Percentiles rank a stretch among this genome's conserved stretches.
These are phyloP conservation scores for Glycine soja DNA, from an alignment of 306 rosid species.

Conservation along the genomic window DNA sequence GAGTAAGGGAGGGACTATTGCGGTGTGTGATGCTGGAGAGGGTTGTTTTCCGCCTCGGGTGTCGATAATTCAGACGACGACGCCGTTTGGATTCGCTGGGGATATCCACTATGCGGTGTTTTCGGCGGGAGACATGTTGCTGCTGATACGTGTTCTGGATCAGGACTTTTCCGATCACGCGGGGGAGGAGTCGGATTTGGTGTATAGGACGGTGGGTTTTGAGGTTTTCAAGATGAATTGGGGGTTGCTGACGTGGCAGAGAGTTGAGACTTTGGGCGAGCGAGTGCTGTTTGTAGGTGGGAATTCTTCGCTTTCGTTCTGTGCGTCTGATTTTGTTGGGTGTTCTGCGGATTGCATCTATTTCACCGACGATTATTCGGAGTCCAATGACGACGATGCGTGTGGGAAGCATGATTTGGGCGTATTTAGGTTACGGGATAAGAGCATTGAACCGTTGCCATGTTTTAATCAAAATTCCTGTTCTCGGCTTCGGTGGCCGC, in stretches of 20 bases:
- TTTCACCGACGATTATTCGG: conserved; percentile 55
- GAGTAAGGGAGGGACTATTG: no score
- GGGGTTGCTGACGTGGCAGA: background rate
- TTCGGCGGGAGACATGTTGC: conserved; percentile 55
- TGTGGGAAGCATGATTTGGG: conserved; percentile 70
- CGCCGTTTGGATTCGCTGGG: conserved; percentile 33
- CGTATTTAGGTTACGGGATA: conserved; percentile 57
- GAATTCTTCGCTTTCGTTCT: conserved; percentile 57
- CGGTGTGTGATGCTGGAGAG: conserved; percentile 52
- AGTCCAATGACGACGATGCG: conserved; percentile 56
- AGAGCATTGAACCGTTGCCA: conserved; percentile 45
- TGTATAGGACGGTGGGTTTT: no score
- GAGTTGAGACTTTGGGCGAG: background rate
- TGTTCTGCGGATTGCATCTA: conserved; percentile 65
- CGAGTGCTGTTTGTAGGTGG: conserved; percentile 43
- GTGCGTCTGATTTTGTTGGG: no score
- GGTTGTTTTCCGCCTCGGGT: background rate
- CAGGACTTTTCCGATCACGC: no score
- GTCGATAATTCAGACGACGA: no score
- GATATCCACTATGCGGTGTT: conserved; percentile 67
- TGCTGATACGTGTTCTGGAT: conserved; percentile 35
- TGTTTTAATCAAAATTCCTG: no score
- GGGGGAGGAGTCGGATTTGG: no score
- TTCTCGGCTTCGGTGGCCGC: no score
- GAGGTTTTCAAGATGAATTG: background rate